Evolutionary conservation across 192 early-diverging fungal species (phyloP).

Genomic region (Podila clonocystis): DNA sequence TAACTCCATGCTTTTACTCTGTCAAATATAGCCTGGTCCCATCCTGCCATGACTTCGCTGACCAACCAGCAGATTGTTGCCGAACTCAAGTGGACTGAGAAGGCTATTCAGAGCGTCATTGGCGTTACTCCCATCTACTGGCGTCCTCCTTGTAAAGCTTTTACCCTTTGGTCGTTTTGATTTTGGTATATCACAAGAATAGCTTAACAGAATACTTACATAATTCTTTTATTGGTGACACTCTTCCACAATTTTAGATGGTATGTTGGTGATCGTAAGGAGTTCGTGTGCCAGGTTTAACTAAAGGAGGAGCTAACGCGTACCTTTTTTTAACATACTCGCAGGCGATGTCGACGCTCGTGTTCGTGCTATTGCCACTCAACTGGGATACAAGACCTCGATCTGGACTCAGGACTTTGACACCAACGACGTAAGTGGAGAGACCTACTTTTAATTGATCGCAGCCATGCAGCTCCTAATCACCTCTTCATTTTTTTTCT

Average conservation of each 20-base stretch:
- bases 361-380: conserved; percentile 59
- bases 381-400: conserved; percentile 58
- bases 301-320: no score
- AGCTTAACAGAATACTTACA: no score
- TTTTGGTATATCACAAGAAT: conserved; percentile 17
- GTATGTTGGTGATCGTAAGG: no score
- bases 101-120: conserved; percentile 59
- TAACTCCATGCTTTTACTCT: no score
- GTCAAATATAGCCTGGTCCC: conserved; percentile 59
- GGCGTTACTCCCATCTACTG: conserved; percentile 62
- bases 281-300: no score
- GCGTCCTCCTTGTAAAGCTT: conserved; percentile 50
- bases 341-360: conserved; percentile 61
- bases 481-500: neutral
- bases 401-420: conserved; percentile 63
- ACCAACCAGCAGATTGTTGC: conserved; percentile 60
- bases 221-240: no score
- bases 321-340: neutral
- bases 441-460: neutral
- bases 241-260: no score
- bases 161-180: conserved; percentile 22
- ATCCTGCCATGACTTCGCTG: conserved; percentile 60
- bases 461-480: neutral
- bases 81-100: conserved; percentile 75
- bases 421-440: conserved; percentile 55